Percentiles rank a stretch among this genome's conserved stretches.
Conservation (phyloP, 2,329 filamentous ascomycete species). For the Aspergillus viridinutans region DNA sequence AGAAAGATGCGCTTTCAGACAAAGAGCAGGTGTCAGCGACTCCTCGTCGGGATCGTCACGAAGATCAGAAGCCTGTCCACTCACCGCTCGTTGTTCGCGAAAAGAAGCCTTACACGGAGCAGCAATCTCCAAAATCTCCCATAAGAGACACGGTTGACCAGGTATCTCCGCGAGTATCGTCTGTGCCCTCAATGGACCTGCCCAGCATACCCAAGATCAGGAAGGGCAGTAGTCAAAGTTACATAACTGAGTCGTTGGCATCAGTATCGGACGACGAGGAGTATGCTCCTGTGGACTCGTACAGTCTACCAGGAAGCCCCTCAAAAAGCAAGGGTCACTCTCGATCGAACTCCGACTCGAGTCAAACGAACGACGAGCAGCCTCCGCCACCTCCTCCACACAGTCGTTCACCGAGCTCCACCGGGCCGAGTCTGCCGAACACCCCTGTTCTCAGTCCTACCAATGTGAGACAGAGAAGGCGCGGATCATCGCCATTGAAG, state of each 20-base stretch:
- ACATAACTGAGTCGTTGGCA: constrained; percentile 21
- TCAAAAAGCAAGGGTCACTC: constrained; percentile 24
- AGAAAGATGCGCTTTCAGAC: constrained; percentile 13
- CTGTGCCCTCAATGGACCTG: constrained; percentile 43
- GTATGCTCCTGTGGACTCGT: constrained; percentile 21
- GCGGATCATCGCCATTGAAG: constrained; percentile 88
- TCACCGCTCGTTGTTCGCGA: constrained; percentile 7
- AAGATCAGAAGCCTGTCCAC: constrained; percentile 2
- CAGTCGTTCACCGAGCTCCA: constrained; percentile 51
- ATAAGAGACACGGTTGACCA: constrained; percentile 23
- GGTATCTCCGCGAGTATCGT: constrained; percentile 41
- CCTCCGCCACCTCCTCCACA: constrained; percentile 43
- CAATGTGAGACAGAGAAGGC: constrained; percentile 53
- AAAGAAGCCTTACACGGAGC: constrained; percentile 14
- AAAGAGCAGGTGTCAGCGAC: constrained; percentile 3
- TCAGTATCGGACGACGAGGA: constrained; percentile 26
- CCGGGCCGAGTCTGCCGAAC: constrained; percentile 40
- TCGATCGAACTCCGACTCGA: constrained; percentile 23
- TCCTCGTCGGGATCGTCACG: constrained; percentile 7
- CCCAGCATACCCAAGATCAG: constrained; percentile 43
- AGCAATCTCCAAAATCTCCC: constrained; percentile 21
- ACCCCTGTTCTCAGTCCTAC: constrained; percentile 48
- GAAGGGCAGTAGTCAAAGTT: constrained; percentile 33
- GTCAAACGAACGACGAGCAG: constrained; percentile 26
- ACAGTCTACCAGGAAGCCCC: constrained; percentile 19